Evolutionary conservation across 345 rosid genomes (phyloP), one percentile per base, ranked within the genome.

Genomic region (Euclidium syriacum): DNA sequence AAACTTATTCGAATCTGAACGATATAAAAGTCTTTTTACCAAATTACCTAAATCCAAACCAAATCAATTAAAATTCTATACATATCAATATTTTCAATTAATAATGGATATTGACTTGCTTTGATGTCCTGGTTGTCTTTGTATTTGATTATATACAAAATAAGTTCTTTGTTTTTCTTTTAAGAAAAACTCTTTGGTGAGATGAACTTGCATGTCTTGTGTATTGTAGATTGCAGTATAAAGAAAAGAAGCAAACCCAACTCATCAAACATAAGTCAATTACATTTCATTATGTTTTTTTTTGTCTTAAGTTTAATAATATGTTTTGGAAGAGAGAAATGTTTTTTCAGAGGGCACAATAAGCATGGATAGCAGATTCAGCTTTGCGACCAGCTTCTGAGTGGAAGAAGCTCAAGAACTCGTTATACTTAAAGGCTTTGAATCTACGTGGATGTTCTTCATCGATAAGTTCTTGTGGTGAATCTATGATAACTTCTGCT

Each of bases 391-490:
- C 87, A 27, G 59, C 76, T 50, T 73, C 73, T 0, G 79, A 9
- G 42, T 64, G 50, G 64, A 68, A 72, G 66, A 80, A 81, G 18
- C 39, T 40, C 7, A 75, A 18, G 58, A 78, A 85, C 20, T 77
- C 60, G 1, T 43, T 24, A 18, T 85, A 77, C 14, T 77, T 77
- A 42, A 60, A 85, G 22, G 88, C 80, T 67, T 80, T 80, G 58
- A 78, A 85, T 8, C 69, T 38, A 52, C 76, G 59, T 9, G 87
- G 87, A 27, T 79, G 82, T 12, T 82, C 76, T 46, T 85, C 77
- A 15, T 82, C 84, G 0, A 85, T 68, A 50, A 82, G 22, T 46
- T 81, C 83, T 32, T 81, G 65, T 0, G 86, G 88, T 27, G 83
- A 73, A 51, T 79, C 71, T 22, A 85, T 64, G 9, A 59, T n/a